Base-by-base conservation (phyloP, 2,329 filamentous ascomycete species). In the Fusarium begoniae region DNA sequence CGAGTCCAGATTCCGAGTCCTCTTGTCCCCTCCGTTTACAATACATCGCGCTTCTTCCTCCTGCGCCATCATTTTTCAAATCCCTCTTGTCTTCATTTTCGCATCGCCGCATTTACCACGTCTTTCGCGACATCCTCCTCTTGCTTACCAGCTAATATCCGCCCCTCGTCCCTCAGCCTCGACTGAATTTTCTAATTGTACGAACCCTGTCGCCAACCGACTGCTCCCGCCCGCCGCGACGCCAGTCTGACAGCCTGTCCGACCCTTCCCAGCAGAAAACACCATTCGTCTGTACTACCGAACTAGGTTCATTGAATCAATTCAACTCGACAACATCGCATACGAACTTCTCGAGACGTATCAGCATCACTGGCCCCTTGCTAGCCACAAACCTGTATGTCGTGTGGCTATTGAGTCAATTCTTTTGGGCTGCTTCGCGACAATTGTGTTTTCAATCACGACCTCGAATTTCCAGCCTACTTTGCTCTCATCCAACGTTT, bases 151-250 rank as follows among this genome's bases (percentile, higher is more conserved):
- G 73, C 72, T 73, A 58, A 75, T 56, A 67, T 41, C 64, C 47
- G 28, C 55, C 53, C 48, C 56, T 69, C 66, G 54, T 62, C 32
- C 51, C 50, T 56, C 70, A 78, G 76, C 62, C 69, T 70, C 63
- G 69, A 69, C 58, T 74, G 63, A 67, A 55, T 65, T 73, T 63
- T 64, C 70, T 63, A 74, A 74, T 68, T 69, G 55, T 66, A 64
- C 62, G 57, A 55, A 63, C 64, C 66, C 75, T 75, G 73, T 70
- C 63, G 65, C 54, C 65, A 72, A 59, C 73, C 68, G 68, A 72
- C 68, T 62, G 35, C 55, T 72, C 55, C 71, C 58, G 65, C 72
- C 35, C 51, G 62, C 62, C 64, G 63, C 75, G 69, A 75, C 73
- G 66, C 66, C 70, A 66, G 62, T 69, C 51, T 69, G 63, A 57